Percentiles rank a stretch among this genome's conserved stretches.
phyloP scores from a whole-genome alignment of 176 grass and related monocot genomes.

The Sorghum bicolor region DNA sequence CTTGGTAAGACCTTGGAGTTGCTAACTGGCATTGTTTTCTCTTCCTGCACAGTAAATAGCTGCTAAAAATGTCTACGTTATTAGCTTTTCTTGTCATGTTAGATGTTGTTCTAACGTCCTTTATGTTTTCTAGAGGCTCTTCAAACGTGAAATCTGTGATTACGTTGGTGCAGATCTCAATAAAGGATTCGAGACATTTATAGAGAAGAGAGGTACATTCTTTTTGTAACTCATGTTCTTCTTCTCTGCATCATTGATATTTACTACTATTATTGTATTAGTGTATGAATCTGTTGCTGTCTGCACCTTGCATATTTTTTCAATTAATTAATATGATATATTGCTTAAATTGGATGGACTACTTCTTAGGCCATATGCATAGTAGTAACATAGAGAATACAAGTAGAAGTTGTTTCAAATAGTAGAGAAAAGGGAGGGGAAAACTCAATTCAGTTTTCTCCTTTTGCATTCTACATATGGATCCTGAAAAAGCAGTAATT shows the following conservation, averaged over 20 bases:
- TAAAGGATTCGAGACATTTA: conserved; percentile 85
- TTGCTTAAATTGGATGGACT: conserved; percentile 10
- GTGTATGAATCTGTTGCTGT: conserved; percentile 14
- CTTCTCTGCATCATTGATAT: conserved; percentile 9
- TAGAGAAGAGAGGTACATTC: conserved; percentile 88
- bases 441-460: conserved; percentile 11
- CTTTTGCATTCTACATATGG: conserved; percentile 4
- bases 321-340: background rate
- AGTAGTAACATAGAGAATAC: background rate
- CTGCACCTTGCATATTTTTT: background rate
- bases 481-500: conserved; percentile 10
- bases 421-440: conserved; percentile 1
- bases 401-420: conserved; percentile 18
- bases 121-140: conserved; percentile 76
- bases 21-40: conserved; percentile 17
- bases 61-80: conserved; percentile 3
- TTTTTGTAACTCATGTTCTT: conserved; percentile 12
- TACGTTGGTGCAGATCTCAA: conserved; percentile 81
- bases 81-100: background rate
- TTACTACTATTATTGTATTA: background rate
- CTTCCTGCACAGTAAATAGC: conserved; percentile 12
- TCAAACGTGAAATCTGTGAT: conserved; percentile 85
- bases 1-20: conserved; percentile 57
- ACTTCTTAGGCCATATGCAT: conserved; percentile 10
- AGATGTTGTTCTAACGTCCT: conserved; percentile 22